Conservation (phyloP, 371 early-diverging fungal genomes). For the Lichtheimia ornata region DNA sequence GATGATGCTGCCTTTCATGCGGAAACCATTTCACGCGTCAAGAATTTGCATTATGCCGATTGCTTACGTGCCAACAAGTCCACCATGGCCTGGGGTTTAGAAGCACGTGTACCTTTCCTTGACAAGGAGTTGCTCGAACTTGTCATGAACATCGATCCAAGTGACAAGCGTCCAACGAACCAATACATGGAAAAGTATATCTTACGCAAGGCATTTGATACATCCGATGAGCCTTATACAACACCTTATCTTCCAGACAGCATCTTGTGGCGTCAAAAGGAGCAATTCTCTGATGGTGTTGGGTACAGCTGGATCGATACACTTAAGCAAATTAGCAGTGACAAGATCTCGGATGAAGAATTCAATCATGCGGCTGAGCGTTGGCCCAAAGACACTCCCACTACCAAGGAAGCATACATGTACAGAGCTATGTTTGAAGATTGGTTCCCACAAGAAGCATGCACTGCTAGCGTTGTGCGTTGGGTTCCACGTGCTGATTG, state of each 20-base stretch:
- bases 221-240: slow-evolving; percentile 61
- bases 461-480: slow-evolving; percentile 84
- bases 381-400: slow-evolving; percentile 89
- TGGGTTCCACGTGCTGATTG: slow-evolving; percentile 97
- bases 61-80: slow-evolving; percentile 97
- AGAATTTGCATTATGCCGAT: slow-evolving; percentile 94
- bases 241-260: slow-evolving; percentile 86
- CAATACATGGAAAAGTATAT: slow-evolving; percentile 87
- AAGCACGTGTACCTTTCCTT: slow-evolving; percentile 96
- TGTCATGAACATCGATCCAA: slow-evolving; percentile 84
- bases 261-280: slow-evolving; percentile 97
- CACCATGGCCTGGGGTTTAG: slow-evolving; percentile 98
- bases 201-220: slow-evolving; percentile 82
- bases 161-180: slow-evolving; percentile 73
- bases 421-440: slow-evolving; percentile 91
- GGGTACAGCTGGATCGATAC: slow-evolving; percentile 97
- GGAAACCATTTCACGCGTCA: slow-evolving; percentile 88
- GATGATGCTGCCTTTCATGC: slow-evolving; percentile 76
- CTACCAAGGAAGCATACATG: slow-evolving; percentile 95
- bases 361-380: slow-evolving; percentile 67
- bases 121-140: slow-evolving; percentile 88
- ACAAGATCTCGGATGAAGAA: slow-evolving; percentile 73
- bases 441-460: slow-evolving; percentile 89
- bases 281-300: slow-evolving; percentile 97
- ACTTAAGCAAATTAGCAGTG: slow-evolving; percentile 73